Conservation (phyloP, 768 basidiomycete genomes). For the Lentinula edodes region DNA sequence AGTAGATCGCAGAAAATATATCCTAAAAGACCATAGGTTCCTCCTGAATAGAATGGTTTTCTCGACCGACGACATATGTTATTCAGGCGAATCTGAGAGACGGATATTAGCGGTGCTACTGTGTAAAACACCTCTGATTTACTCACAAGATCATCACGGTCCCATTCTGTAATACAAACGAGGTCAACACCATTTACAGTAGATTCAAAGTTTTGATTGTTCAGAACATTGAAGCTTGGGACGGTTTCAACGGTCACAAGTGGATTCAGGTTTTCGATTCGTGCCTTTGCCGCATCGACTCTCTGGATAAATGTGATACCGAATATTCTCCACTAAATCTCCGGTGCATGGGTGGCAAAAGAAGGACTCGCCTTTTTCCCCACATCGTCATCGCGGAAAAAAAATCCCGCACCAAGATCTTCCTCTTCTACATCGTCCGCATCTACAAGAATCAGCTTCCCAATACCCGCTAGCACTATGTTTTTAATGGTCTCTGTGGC, state of each 20-base stretch:
- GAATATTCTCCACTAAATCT: conserved; percentile 36
- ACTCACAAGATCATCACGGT: conserved; percentile 66
- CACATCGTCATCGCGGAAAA: conserved; percentile 91
- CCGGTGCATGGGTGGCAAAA: conserved; percentile 16
- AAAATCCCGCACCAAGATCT: conserved; percentile 90
- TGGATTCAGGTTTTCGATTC: conserved; percentile 89
- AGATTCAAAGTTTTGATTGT: conserved; percentile 47
- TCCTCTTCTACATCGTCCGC: conserved; percentile 66
- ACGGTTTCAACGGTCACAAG: conserved; percentile 78
- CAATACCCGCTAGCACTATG: conserved; percentile 94
- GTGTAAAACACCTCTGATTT: conserved; percentile 5
- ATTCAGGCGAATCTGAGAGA: conserved; percentile 67
- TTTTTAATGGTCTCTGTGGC: conserved; percentile 97
- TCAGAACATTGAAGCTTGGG: conserved; percentile 41
- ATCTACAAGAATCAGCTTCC: conserved; percentile 83
- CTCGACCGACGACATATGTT: conserved; percentile 65
- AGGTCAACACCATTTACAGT: conserved; percentile 70
- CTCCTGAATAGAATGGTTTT: conserved; percentile 89
- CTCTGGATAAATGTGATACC: conserved; percentile 47
- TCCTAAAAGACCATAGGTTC: conserved; percentile 83
- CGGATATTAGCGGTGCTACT: not conserved
- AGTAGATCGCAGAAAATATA: conserved; percentile 95
- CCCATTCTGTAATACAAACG: conserved; percentile 82
- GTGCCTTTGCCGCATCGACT: conserved; percentile 76
- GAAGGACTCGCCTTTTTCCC: conserved; percentile 68